These are phyloP conservation scores for Barbarea vulgaris DNA, from an alignment of 345 rosid species.

Conservation along the genomic window DNA sequence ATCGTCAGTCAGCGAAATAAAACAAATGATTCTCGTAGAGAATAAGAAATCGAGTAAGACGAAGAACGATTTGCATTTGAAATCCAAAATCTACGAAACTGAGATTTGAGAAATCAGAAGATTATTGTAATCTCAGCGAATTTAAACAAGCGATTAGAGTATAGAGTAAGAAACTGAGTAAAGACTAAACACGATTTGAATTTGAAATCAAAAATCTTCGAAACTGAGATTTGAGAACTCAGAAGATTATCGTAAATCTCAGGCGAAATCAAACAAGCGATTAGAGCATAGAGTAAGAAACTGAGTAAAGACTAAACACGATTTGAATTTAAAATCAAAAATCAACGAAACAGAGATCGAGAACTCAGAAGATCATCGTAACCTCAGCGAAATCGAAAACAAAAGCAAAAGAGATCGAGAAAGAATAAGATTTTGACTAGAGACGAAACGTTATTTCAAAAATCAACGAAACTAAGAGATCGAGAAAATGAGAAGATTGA, in stretches of 20 bases:
- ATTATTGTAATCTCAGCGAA: background rate
- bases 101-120: background rate
- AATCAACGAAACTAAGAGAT: background rate
- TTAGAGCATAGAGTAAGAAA: background rate
- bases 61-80: background rate
- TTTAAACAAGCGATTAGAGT: background rate
- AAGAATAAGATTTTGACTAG: background rate
- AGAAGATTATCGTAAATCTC: background rate
- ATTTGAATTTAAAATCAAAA: background rate
- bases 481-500: background rate
- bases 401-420: too few species aligned
- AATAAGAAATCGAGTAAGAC: background rate
- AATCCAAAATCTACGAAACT: background rate
- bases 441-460: background rate
- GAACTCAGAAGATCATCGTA: too few species aligned
- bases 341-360: background rate
- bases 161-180: too few species aligned
- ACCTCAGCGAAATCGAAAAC: slow-evolving; percentile 53
- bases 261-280: too few species aligned
- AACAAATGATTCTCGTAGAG: background rate
- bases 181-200: background rate
- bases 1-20: background rate
- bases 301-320: background rate
- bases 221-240: background rate
- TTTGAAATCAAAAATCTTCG: background rate